These are phyloP conservation scores for Kwoniella sp. DNA, from an alignment of 768 basidiomycete species.

Conservation along the genomic window DNA sequence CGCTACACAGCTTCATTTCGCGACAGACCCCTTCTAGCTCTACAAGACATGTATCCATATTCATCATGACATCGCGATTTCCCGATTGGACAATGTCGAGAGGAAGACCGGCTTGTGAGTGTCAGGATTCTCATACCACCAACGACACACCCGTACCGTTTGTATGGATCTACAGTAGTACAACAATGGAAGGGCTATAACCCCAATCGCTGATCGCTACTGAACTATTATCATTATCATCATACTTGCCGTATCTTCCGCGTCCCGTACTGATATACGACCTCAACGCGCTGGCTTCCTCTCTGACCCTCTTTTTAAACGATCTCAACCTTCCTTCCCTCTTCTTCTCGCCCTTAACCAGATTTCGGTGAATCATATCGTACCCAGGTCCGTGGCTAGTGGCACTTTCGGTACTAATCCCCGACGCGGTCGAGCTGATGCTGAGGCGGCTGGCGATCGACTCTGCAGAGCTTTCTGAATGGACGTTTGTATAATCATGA, in stretches of 20 bases:
- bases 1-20: too few relatives aligned
- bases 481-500: not conserved
- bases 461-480: not conserved
- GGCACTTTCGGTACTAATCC: not conserved
- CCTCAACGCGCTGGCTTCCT: not conserved
- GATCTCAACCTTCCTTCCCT: not conserved
- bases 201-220: not conserved
- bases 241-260: not conserved
- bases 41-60: not conserved
- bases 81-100: too few relatives aligned
- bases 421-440: not conserved
- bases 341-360: not conserved
- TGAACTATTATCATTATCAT: not conserved
- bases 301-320: not conserved
- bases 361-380: not conserved
- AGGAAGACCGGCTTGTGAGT: too few relatives aligned
- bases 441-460: not conserved
- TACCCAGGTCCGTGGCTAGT: not conserved
- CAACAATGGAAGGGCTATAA: not conserved
- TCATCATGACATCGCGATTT: too few relatives aligned
- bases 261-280: not conserved
- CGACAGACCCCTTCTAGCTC: not conserved
- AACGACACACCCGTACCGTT: too few relatives aligned
- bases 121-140: too few relatives aligned
- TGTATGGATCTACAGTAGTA: too few relatives aligned